These are phyloP conservation scores for Pythium guiyangense DNA, from an alignment of 352 stramenopile genomes.

Conservation along the genomic window DNA sequence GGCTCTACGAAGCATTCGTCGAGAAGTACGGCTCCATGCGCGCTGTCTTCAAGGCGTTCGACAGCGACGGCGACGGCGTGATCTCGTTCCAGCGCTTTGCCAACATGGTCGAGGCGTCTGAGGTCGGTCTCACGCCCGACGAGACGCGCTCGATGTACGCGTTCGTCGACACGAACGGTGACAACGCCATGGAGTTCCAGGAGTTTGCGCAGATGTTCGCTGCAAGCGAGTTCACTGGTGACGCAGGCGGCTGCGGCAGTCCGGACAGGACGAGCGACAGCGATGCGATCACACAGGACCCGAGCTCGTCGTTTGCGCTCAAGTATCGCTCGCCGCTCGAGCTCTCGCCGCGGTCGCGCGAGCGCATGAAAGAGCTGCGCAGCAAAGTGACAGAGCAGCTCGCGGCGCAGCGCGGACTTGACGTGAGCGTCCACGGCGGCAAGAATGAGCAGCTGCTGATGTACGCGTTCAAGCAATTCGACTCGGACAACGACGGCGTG, in stretches of 20 bases:
- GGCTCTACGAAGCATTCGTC: slow-evolving; percentile 61
- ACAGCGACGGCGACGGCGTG: slow-evolving; percentile 54
- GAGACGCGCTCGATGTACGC: slow-evolving; percentile 48
- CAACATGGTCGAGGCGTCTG: slow-evolving; percentile 65
- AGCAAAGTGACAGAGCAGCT: slow-evolving; percentile 56
- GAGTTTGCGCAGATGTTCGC: slow-evolving; percentile 79
- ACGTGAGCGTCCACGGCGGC: slow-evolving; percentile 52
- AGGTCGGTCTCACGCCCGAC: slow-evolving; percentile 39
- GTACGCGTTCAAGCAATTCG: slow-evolving; percentile 78
- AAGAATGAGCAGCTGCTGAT: slow-evolving; percentile 65
- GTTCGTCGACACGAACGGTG: slow-evolving; percentile 56
- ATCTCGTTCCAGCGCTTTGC: slow-evolving; percentile 73
- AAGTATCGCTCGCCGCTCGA: slow-evolving; percentile 68
- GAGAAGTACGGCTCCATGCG: slow-evolving; percentile 75
- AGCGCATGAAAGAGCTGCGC: slow-evolving; percentile 63
- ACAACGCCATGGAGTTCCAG: slow-evolving; percentile 67
- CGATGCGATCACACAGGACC: slow-evolving; percentile 23
- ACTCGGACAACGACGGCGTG: slow-evolving; percentile 67
- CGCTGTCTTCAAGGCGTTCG: slow-evolving; percentile 71
- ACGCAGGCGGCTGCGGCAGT: neutral
- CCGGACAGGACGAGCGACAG: neutral
- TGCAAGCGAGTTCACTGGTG: slow-evolving; percentile 10
- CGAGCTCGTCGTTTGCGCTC: slow-evolving; percentile 49
- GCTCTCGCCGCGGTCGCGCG: slow-evolving; percentile 47
- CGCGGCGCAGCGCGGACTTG: slow-evolving; percentile 41